A percentile compares a stretch with the other conserved stretches of the same genome.
These are phyloP conservation scores for Hypsizygus marmoreus DNA, from an alignment of 768 basidiomycete species.

Conservation along the genomic window DNA sequence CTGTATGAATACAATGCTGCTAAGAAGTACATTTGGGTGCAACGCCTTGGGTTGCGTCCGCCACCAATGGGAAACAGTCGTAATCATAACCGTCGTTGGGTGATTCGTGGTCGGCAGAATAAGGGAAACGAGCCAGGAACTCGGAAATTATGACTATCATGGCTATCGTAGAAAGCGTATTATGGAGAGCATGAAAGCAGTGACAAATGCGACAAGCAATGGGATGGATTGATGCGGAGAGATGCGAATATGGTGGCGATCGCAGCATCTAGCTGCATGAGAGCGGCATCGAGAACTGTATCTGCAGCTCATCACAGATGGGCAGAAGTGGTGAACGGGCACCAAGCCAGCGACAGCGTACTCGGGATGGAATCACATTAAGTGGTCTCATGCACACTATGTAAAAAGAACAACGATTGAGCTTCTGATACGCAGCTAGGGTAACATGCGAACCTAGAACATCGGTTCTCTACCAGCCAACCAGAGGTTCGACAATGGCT, in stretches of 20 bases:
- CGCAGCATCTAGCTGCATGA: conserved; percentile 11
- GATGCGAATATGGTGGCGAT: too few relatives aligned
- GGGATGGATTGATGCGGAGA: conserved; percentile 7
- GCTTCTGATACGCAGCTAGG: neutral
- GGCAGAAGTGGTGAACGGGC: too few relatives aligned
- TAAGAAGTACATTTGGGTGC: too few relatives aligned
- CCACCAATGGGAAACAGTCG: conserved; percentile 5
- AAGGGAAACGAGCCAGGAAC: too few relatives aligned
- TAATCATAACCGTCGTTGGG: conserved; percentile 14
- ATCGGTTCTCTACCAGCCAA: neutral
- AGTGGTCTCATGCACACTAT: too few relatives aligned
- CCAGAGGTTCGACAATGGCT: conserved; percentile 9
- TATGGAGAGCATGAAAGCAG: conserved; percentile 14
- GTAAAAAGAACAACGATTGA: too few relatives aligned
- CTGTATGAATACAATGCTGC: conserved; percentile 10
- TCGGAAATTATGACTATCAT: neutral
- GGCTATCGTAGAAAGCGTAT: conserved; percentile 7
- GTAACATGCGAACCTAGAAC: conserved; percentile 3
- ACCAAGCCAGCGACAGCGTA: too few relatives aligned
- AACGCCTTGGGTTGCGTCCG: too few relatives aligned
- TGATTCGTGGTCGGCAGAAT: neutral
- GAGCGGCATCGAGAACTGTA: neutral
- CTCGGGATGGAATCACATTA: too few relatives aligned
- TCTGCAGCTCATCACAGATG: too few relatives aligned
- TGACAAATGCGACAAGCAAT: conserved; percentile 6